Percentiles rank a stretch among this genome's conserved stretches.
Conservation (phyloP, 2,329 filamentous ascomycete genomes). For the Gnomoniopsis sp. region DNA sequence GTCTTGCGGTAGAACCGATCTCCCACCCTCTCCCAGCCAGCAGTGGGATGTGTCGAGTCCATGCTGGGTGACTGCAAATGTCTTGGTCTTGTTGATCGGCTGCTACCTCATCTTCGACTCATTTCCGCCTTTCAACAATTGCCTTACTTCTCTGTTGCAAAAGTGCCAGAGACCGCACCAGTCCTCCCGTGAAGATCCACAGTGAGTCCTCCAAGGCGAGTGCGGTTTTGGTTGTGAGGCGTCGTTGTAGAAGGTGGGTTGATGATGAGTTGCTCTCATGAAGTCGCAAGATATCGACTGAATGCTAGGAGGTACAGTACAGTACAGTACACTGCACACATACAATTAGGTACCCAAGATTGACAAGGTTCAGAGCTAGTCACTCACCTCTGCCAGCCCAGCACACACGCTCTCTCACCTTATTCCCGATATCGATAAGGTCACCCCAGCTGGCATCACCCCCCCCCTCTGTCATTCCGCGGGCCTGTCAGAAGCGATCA, state of each 20-base stretch:
- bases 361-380: not conserved
- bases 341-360: too few relatives aligned
- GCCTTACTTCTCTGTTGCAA: not conserved
- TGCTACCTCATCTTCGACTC: conserved; percentile 23
- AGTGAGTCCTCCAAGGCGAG: not conserved
- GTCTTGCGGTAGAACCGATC: conserved; percentile 94
- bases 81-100: conserved; percentile 27
- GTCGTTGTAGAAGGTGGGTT: not conserved
- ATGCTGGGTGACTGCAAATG: conserved; percentile 30
- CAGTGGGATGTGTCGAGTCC: conserved; percentile 65
- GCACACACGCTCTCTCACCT: not conserved
- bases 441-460: not conserved
- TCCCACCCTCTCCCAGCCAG: conserved; percentile 91
- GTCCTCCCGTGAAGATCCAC: not conserved
- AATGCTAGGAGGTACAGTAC: too few relatives aligned
- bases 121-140: not conserved
- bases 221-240: not conserved
- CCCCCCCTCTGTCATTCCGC: not conserved
- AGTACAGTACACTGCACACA: too few relatives aligned
- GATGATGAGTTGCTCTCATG: not conserved
- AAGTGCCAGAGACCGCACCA: not conserved
- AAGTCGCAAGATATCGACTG: not conserved
- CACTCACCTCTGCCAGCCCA: not conserved
- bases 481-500: not conserved
- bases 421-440: not conserved